These are phyloP conservation scores for Fusarium subglutinans DNA, from an alignment of 2,329 filamentous ascomycete genomes.

Conservation along the genomic window DNA sequence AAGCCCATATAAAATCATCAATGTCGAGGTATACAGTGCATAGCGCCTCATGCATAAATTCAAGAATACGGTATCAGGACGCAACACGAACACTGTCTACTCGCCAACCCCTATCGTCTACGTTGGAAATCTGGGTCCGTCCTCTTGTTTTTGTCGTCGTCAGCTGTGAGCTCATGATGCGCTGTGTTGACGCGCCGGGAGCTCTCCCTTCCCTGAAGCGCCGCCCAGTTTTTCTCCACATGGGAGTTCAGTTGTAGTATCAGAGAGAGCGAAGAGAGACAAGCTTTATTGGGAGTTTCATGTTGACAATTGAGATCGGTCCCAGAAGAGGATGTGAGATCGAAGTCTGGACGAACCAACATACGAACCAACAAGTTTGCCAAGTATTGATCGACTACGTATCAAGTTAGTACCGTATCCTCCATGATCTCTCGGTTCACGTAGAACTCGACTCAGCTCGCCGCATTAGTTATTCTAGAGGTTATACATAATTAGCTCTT, in stretches of 20 bases:
- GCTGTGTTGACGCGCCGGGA: background rate
- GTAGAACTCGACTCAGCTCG: background rate
- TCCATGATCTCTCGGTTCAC: background rate
- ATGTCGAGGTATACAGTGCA: background rate
- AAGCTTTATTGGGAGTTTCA: slow-evolving; percentile 22
- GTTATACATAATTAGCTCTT: background rate
- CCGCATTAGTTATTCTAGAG: background rate
- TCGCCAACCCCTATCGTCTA: background rate
- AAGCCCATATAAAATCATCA: background rate
- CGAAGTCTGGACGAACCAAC: background rate
- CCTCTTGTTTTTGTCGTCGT: slow-evolving; percentile 16
- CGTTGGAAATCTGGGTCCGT: slow-evolving; percentile 8
- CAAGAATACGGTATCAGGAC: slow-evolving; percentile 4
- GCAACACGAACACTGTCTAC: slow-evolving; percentile 5
- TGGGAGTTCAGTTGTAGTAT: background rate
- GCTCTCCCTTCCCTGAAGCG: background rate
- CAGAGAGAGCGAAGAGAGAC: background rate
- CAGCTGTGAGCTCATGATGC: slow-evolving; percentile 25
- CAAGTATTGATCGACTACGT: background rate
- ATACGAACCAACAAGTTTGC: background rate
- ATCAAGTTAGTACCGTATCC: background rate
- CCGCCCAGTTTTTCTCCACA: background rate
- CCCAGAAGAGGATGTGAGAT: slow-evolving; percentile 1
- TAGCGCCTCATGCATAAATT: background rate
- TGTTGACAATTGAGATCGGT: slow-evolving; percentile 7